Conservation (phyloP, 2,329 filamentous ascomycete species). For the Penicillium sp. region DNA sequence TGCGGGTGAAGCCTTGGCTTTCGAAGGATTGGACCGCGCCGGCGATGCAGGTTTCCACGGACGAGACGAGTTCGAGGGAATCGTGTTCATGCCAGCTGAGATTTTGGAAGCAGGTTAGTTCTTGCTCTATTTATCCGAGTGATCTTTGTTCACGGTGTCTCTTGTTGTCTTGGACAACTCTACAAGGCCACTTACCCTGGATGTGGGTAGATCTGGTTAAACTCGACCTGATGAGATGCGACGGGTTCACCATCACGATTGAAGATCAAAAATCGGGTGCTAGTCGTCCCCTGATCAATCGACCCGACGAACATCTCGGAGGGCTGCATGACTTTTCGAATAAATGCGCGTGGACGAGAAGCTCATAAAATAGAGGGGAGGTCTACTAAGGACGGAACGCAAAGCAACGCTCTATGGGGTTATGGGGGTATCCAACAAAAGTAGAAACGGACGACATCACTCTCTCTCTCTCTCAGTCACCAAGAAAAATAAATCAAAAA, state of each 20-base stretch:
- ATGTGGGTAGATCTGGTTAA: constrained; percentile 81
- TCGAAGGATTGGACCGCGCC: constrained; percentile 73
- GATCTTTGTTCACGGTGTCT: too few species aligned
- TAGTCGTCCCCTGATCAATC: constrained; percentile 91
- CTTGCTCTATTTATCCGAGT: too few species aligned
- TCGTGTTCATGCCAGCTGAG: constrained; percentile 87
- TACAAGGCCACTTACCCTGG: constrained; percentile 68
- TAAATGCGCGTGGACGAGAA: background rate
- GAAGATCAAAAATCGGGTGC: constrained; percentile 88
- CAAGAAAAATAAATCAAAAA: background rate
- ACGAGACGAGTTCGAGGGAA: constrained; percentile 73
- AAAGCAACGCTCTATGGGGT: background rate
- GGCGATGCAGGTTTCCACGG: constrained; percentile 79
- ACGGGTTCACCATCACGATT: constrained; percentile 77
- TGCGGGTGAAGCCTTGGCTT: constrained; percentile 66
- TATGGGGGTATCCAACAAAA: background rate
- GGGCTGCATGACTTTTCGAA: constrained; percentile 29
- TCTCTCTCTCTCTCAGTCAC: background rate
- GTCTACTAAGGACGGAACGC: constrained; percentile 1
- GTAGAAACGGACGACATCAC: background rate
- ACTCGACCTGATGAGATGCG: constrained; percentile 83
- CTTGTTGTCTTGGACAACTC: background rate
- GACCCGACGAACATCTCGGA: constrained; percentile 71
- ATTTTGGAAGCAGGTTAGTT: background rate
- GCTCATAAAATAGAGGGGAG: background rate